Evolutionary conservation across 2,329 filamentous ascomycete genomes (phyloP), one percentile per base, ranked within the genome.

Genomic region (Nemania serpens): DNA sequence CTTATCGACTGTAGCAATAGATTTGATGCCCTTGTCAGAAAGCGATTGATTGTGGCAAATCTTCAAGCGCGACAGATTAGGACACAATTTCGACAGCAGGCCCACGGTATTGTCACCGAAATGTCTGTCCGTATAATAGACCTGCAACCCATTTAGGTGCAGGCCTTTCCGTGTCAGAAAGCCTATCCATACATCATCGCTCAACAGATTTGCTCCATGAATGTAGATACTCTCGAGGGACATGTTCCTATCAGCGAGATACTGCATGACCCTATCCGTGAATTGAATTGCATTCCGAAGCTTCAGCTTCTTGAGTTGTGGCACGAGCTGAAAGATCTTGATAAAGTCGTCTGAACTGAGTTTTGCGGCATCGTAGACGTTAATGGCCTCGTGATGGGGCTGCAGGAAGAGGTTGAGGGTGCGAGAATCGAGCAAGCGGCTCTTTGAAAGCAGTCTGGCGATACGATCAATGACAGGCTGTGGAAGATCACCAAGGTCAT

Each of bases 251-350:
- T 87, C 87, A 18, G 91, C 80, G 70, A 97, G 84, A 73, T 94
- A 97, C 54, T 91, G 85, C 75, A 97, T 83, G 43, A 93, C 90
- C 41, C 82, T 81, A 70, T 97, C 90, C 75, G 96, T 97, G 81
- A 97, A 89, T 71, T 97, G 93, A 51, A 95, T 91, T n/a, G 89
- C 91, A 70, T 93, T 94, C 50, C 90, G 87, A 11, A 96, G 78
- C 66, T 92, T 90, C 58, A 97, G 81, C 45, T 83, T 83, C 68
- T 86, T 86, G 55, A 97, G 78, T 5, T 81, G 81, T 0, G 91
- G 87, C 59, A 90, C 88, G 2, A 87, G 82, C 53, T 92, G 89
- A 64, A 97, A 93, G 43, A 97, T 91, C 65, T 88, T 85, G 49
- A 91, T 84, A 66, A 90, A 93, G 70, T 98, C 92, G 66, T 93